A percentile compares a stretch with the other conserved stretches of the same genome.
phyloP scores from a whole-genome alignment of 2,329 filamentous ascomycete species.

The Fragosphaeria purpurea region DNA sequence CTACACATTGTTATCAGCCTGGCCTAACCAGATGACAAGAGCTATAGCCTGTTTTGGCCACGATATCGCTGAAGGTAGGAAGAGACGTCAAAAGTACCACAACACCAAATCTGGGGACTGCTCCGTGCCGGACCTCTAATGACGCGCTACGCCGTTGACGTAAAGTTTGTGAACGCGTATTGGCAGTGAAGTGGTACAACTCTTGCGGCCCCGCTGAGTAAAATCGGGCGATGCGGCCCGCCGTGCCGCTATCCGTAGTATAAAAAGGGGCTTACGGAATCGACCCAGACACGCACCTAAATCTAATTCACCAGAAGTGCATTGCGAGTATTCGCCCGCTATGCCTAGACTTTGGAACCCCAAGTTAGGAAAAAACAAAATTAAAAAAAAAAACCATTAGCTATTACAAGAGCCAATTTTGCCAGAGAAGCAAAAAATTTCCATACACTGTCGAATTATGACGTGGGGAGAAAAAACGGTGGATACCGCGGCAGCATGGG shows the following conservation, averaged over 20 bases:
- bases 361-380: too few species aligned
- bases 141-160: conserved; percentile 25
- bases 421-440: too few species aligned
- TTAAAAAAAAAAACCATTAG: too few species aligned
- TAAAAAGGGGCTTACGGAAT: conserved; percentile 18
- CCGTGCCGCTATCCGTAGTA: conserved; percentile 14
- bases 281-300: conserved; percentile 26
- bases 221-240: conserved; percentile 23
- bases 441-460: too few species aligned
- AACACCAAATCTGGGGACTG: conserved; percentile 24
- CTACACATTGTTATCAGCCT: conserved; percentile 15
- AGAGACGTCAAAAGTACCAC: conserved; percentile 21
- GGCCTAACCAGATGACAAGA: conserved; percentile 20
- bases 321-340: conserved; percentile 18
- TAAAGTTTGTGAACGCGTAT: conserved; percentile 32
- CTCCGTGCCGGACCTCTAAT: conserved; percentile 27
- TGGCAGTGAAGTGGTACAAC: conserved; percentile 23
- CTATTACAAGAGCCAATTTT: too few species aligned
- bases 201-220: conserved; percentile 6
- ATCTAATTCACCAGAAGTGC: conserved; percentile 28
- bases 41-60: conserved; percentile 18
- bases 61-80: conserved; percentile 21
- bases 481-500: too few species aligned
- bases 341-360: conserved; percentile 4
- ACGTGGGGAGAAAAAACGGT: neutral